Evolutionary conservation across 2,329 filamentous ascomycete species (phyloP).

Genomic region (Botrytis paeoniae): DNA sequence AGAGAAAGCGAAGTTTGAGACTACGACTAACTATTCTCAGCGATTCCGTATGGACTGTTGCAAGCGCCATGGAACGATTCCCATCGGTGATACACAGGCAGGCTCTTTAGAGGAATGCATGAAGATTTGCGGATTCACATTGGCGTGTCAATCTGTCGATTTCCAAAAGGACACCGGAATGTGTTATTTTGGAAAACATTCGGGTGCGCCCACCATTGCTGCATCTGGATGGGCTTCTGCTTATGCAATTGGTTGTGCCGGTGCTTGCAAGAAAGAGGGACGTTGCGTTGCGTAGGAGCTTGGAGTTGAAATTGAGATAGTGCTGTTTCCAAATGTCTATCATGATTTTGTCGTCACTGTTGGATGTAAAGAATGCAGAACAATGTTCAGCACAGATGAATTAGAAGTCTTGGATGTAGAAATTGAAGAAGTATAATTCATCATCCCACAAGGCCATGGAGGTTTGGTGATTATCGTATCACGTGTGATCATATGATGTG

Average conservation of each 20-base stretch:
- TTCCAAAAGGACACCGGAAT: not conserved
- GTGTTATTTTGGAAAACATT: constrained; percentile 9
- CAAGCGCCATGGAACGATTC: not conserved
- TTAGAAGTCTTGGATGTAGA: not conserved
- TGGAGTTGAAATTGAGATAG: not conserved
- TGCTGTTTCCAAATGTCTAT: not conserved
- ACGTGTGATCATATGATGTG: not conserved
- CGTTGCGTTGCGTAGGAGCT: not conserved
- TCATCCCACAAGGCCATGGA: not conserved
- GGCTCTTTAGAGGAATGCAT: constrained; percentile 10
- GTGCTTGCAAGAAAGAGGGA: constrained; percentile 11
- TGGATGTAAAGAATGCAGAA: not conserved
- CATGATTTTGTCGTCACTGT: not conserved
- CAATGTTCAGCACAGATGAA: not conserved
- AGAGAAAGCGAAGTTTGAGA: not conserved
- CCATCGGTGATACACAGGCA: not conserved
- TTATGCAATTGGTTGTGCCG: constrained; percentile 8
- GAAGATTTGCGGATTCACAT: not conserved
- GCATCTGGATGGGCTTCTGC: constrained; percentile 17
- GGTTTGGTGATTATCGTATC: not conserved
- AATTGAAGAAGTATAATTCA: not conserved
- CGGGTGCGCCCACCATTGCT: not conserved
- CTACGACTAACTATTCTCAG: not conserved
- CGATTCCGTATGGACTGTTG: constrained; percentile 5
- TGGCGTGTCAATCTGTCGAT: constrained; percentile 5